Conservation (phyloP, 371 early-diverging fungal species). For the Capillidium rhysosporum region DNA sequence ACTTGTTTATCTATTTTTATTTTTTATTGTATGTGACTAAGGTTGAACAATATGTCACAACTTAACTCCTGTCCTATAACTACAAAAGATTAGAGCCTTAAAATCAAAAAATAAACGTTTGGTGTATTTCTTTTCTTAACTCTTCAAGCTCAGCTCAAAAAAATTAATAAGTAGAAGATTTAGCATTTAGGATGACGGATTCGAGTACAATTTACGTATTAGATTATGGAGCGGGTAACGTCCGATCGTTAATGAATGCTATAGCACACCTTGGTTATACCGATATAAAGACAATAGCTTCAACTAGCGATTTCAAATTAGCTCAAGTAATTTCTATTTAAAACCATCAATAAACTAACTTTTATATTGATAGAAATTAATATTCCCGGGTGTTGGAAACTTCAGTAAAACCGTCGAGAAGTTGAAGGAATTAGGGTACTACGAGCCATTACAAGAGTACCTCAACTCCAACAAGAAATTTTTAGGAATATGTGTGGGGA, state of each 20-base stretch:
- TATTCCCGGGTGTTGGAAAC: slow-evolving; percentile 96
- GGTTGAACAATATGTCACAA: no score
- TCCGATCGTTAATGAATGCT: slow-evolving; percentile 87
- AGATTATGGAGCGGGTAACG: slow-evolving; percentile 98
- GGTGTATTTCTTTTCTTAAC: no score
- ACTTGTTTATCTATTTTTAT: no score
- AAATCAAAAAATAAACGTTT: no score
- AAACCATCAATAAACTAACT: not conserved
- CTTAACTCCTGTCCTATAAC: no score
- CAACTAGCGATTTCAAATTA: slow-evolving; percentile 54
- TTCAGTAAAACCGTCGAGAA: slow-evolving; percentile 82
- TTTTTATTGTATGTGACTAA: no score
- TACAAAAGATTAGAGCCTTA: no score
- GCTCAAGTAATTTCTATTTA: slow-evolving; percentile 48
- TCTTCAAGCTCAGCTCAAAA: no score
- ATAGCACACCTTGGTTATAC: slow-evolving; percentile 69
- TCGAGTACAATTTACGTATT: slow-evolving; percentile 35
- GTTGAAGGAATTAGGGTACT: slow-evolving; percentile 49
- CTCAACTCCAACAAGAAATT: slow-evolving; percentile 69
- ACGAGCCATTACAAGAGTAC: slow-evolving; percentile 61
- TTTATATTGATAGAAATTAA: slow-evolving; percentile 46
- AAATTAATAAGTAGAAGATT: no score
- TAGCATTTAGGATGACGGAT: no score
- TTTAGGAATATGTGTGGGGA: slow-evolving; percentile 95
- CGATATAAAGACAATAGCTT: slow-evolving; percentile 42